Conservation (phyloP, 805 yeast species). For the Ogataea haglerorum region DNA sequence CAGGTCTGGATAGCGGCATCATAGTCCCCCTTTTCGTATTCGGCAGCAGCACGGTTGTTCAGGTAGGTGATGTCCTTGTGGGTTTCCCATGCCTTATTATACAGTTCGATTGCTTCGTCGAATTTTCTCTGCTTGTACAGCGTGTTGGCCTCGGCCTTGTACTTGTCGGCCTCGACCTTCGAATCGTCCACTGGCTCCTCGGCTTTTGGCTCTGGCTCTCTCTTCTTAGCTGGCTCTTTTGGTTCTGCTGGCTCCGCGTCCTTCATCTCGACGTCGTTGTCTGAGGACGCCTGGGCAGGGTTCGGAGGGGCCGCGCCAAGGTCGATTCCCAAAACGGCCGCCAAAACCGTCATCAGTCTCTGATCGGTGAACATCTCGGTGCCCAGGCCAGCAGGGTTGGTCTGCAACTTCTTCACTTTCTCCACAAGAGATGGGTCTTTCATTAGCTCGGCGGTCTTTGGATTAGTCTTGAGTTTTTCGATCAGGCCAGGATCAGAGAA, state of each 20-base stretch:
- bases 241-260: slow-evolving; percentile 24
- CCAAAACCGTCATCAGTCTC: slow-evolving; percentile 84
- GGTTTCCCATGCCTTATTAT: slow-evolving; percentile 81
- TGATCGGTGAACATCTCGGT: slow-evolving; percentile 74
- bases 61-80: slow-evolving; percentile 85
- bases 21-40: slow-evolving; percentile 90
- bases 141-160: slow-evolving; percentile 81
- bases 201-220: slow-evolving; percentile 30
- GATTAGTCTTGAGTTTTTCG: slow-evolving; percentile 72
- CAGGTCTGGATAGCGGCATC: slow-evolving; percentile 83
- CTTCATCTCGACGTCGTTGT: slow-evolving; percentile 24
- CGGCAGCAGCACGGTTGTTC: slow-evolving; percentile 97
- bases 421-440: slow-evolving; percentile 81
- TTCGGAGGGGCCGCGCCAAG: slow-evolving; percentile 38
- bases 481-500: slow-evolving; percentile 79
- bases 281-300: slow-evolving; percentile 23
- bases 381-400: slow-evolving; percentile 73
- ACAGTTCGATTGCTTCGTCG: slow-evolving; percentile 86
- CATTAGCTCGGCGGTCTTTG: slow-evolving; percentile 83
- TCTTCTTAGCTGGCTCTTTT: slow-evolving; percentile 25
- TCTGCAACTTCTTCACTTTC: slow-evolving; percentile 57
- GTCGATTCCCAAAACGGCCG: slow-evolving; percentile 80
- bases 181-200: slow-evolving; percentile 27
- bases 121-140: slow-evolving; percentile 84
- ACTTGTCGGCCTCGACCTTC: slow-evolving; percentile 58